Conservation (phyloP, 495 filamentous ascomycete species). For the Cryomyces minteri region DNA sequence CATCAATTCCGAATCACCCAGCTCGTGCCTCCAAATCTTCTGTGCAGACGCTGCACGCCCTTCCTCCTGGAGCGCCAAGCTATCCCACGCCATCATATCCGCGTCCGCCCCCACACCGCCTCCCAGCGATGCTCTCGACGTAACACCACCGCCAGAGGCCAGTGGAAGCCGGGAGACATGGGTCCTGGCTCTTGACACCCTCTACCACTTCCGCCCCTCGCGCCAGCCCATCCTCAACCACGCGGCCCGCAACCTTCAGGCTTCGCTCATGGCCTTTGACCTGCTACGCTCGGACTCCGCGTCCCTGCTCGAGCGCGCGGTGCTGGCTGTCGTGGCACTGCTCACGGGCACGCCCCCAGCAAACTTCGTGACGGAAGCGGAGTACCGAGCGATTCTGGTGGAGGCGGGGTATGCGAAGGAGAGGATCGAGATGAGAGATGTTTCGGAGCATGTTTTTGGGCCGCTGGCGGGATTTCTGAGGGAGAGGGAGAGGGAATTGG, state of each 20-base stretch:
- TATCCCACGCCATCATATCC: not conserved
- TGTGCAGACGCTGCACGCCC: slow-evolving; percentile 8
- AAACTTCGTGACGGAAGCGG: slow-evolving; percentile 5
- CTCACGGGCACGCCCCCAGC: slow-evolving; percentile 5
- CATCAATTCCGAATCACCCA: not conserved
- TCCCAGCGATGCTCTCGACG: not conserved
- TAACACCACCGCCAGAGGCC: not conserved
- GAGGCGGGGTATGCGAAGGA: slow-evolving; percentile 22
- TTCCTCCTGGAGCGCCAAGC: slow-evolving; percentile 1
- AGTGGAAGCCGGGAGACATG: slow-evolving; percentile 12
- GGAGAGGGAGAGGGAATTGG: slow-evolving; percentile 15
- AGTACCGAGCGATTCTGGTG: slow-evolving; percentile 5
- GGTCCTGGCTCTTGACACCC: slow-evolving; percentile 30
- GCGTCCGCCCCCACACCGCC: not conserved
- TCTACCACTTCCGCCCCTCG: slow-evolving; percentile 32
- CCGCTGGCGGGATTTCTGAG: slow-evolving; percentile 21
- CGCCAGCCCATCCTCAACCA: slow-evolving; percentile 21
- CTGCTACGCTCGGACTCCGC: slow-evolving; percentile 5
- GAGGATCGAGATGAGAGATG: slow-evolving; percentile 23
- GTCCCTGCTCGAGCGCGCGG: not conserved
- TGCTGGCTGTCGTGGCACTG: slow-evolving; percentile 2
- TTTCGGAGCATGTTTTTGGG: slow-evolving; percentile 25
- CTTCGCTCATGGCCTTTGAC: slow-evolving; percentile 26
- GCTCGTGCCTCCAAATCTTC: slow-evolving; percentile 1
- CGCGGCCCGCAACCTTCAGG: slow-evolving; percentile 17